phyloP scores from a whole-genome alignment of 2,329 filamentous ascomycete genomes.

The Chalaropsis thielavioides region DNA sequence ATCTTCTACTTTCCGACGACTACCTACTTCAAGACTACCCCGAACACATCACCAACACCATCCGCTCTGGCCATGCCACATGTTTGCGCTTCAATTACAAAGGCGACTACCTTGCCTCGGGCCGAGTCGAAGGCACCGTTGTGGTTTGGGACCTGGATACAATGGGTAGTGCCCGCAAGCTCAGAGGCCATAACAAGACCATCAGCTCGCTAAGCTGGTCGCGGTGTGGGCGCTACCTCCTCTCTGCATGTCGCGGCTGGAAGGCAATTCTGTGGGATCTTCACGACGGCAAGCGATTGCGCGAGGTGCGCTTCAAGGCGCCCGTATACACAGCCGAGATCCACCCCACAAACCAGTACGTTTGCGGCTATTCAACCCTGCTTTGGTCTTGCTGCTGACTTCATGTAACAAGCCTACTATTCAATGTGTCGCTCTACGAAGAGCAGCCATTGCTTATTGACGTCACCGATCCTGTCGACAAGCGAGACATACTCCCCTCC shows the following conservation, averaged over 20 bases:
- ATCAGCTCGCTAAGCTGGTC: slow-evolving; percentile 96
- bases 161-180: slow-evolving; percentile 86
- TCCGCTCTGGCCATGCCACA: slow-evolving; percentile 56
- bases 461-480: slow-evolving; percentile 50
- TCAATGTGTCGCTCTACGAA: slow-evolving; percentile 86
- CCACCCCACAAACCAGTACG: slow-evolving; percentile 74
- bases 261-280: slow-evolving; percentile 94
- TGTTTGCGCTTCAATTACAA: slow-evolving; percentile 78
- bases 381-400: slow-evolving; percentile 19
- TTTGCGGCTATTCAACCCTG: neutral
- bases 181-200: slow-evolving; percentile 83
- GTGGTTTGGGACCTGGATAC: slow-evolving; percentile 97
- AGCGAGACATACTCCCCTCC: slow-evolving; percentile 67
- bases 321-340: slow-evolving; percentile 93
- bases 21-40: slow-evolving; percentile 68
- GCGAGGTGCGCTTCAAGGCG: slow-evolving; percentile 80
- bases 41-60: slow-evolving; percentile 73
- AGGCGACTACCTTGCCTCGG: slow-evolving; percentile 88
- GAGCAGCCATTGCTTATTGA: slow-evolving; percentile 84
- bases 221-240: slow-evolving; percentile 72
- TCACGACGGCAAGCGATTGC: slow-evolving; percentile 50
- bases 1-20: slow-evolving; percentile 46
- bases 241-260: slow-evolving; percentile 92
- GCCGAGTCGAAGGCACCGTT: slow-evolving; percentile 84
- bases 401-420: slow-evolving; percentile 52